phyloP scores from a whole-genome alignment of 805 yeast genomes.

The Starmerella tilneyi region DNA sequence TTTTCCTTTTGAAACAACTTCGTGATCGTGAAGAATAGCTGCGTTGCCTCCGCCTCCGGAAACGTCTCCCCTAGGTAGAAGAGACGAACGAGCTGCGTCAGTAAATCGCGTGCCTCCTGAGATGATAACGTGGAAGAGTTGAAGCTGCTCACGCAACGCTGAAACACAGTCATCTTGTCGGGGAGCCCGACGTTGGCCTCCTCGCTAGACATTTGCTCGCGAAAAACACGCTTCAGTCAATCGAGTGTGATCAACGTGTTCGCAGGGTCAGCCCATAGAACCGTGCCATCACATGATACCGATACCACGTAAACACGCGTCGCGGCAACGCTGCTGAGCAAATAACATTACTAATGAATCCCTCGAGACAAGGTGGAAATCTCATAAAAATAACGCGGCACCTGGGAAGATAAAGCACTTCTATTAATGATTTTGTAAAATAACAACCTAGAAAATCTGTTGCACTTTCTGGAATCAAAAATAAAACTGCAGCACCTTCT shows the following conservation, averaged over 20 bases:
- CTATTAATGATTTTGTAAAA: too few species aligned
- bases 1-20: slow-evolving; percentile 90
- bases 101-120: slow-evolving; percentile 68
- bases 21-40: slow-evolving; percentile 84
- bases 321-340: too few species aligned
- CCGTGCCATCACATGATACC: too few species aligned
- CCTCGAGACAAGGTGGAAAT: too few species aligned
- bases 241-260: slow-evolving; percentile 4
- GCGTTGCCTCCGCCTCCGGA: slow-evolving; percentile 82
- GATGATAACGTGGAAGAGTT: slow-evolving; percentile 85
- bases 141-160: slow-evolving; percentile 86
- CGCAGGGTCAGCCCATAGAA: too few species aligned
- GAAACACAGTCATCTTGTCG: slow-evolving; percentile 95
- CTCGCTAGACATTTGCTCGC: slow-evolving; percentile 30
- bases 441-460: too few species aligned
- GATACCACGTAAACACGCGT: too few species aligned
- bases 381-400: too few species aligned
- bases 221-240: slow-evolving; percentile 4
- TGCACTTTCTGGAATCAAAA: too few species aligned
- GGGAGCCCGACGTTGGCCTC: slow-evolving; percentile 51
- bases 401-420: too few species aligned
- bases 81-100: slow-evolving; percentile 74
- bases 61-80: slow-evolving; percentile 78
- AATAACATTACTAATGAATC: too few species aligned
- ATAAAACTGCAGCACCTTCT: slow-evolving; percentile 8